These are phyloP conservation scores for Euphorbia schlechtendalii DNA, from an alignment of 441 rosid species.

Conservation along the genomic window DNA sequence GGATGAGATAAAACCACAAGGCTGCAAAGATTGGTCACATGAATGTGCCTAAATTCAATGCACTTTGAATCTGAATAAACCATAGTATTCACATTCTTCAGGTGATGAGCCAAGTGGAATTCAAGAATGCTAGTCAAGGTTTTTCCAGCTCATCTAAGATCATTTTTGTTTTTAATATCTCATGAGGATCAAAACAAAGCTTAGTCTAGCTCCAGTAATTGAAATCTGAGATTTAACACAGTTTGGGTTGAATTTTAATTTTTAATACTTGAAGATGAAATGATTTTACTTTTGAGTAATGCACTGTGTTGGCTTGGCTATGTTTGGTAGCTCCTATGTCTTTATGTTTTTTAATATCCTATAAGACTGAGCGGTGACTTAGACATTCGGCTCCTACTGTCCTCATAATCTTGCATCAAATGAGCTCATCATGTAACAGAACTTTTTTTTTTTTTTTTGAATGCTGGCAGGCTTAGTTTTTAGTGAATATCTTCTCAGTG, in stretches of 20 bases:
- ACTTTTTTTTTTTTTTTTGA: too few species aligned
- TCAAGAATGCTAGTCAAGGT: not conserved
- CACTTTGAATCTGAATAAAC: not conserved
- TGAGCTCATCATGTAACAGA: too few species aligned
- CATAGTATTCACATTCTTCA: not conserved
- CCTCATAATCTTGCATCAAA: not conserved
- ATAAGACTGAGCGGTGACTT: not conserved
- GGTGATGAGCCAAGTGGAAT: not conserved
- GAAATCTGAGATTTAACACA: not conserved
- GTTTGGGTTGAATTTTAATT: not conserved
- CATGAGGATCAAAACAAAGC: not conserved
- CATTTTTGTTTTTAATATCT: not conserved
- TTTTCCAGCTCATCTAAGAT: not conserved
- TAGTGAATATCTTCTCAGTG: conserved; percentile 85
- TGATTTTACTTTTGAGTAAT: not conserved
- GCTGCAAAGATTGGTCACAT: not conserved
- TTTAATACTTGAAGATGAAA: not conserved
- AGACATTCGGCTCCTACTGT: not conserved
- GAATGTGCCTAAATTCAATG: not conserved
- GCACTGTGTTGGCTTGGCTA: not conserved
- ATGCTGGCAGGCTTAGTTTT: conserved; percentile 71
- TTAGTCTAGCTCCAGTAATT: not conserved
- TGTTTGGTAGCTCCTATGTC: not conserved
- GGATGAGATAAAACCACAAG: too few species aligned
- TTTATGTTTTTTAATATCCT: not conserved